Base-by-base conservation (phyloP, 2,329 filamentous ascomycete genomes). In the Microcyclospora tardicrescens region DNA sequence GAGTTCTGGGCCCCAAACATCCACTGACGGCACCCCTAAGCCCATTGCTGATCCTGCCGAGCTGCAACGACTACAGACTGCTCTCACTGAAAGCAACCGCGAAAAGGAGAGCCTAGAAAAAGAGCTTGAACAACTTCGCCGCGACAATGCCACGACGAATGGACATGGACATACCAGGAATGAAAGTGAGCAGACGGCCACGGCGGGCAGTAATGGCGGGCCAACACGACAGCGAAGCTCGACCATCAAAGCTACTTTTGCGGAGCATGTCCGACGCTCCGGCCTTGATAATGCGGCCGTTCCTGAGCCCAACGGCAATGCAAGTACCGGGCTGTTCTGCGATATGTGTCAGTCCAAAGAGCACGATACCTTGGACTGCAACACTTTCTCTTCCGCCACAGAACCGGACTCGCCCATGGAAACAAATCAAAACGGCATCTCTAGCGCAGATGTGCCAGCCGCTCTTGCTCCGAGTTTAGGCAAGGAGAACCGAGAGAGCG, bases 261-360 rank as follows among this genome's bases (percentile, higher is more conserved):
- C 49, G 3, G 77, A 71, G 69, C 32, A 80, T 82, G 59, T 82
- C 74, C 53, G 80, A 82, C 50, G 68, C 28, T 27, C 39, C 39
- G 34, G 32, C 13, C 16, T 38, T 34, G 24, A 29, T 14, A 35
- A 41, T 30, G 19, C 34, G 28, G 5, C 19, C 19, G 14, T 32
- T 5, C 84, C 81, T 30, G 83, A 86, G 56, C 36, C 15, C 19
- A 40, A 16, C 30, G 27, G 19, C 28, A 39, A 36, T 28, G 78
- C 71, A 51, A 82, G 77, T 57, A 75, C 37, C 38, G 43, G 43
- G 54, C 71, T 12, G 71, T 87, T 84, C 82, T 96, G 89, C 62
- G 91, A 96, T 63, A 91, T 96, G 45, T 96, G 89, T 64, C 87
- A 95, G 65, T 84, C 83, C 28, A 73, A 76, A 34, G 87, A 89